Base-by-base conservation (phyloP, 345 rosid genomes). In the Aquilaria sinensis region DNA sequence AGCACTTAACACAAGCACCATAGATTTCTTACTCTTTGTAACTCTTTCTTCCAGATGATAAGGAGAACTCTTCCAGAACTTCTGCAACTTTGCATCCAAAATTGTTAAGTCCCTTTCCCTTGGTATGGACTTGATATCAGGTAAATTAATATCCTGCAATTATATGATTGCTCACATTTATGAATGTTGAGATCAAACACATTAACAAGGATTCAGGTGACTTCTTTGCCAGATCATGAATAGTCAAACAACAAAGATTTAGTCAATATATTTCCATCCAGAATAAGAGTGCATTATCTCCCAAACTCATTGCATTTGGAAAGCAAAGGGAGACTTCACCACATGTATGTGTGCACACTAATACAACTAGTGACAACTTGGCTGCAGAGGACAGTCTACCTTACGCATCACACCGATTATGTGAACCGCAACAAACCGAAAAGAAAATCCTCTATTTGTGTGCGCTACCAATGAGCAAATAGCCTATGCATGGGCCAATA, bases 41-140 rank as follows among this genome's bases (percentile, higher is more conserved):
- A 23, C 63, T 43, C 55, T 66, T 56, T 77, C 83, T 67, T 78
- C 77, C 15, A 82, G 78, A 75, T 73, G 67, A 68, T 81, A 85
- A 13, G 88, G 78, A 58, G 88, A 85, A 41, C 78, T 64, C 69
- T 67, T 80, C 81, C 83, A 85, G 70, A 56, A 78, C 29, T 66
- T 70, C 55, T 68, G 73, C 50, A 83, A 60, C 73, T 62, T 81
- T 3, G 62, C 31, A 78, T 76, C 74, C 77, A 64, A 54, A 50
- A 45, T 45, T 12, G 70, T 57, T 46, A 85, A 62, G 16, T 14
- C 33, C 72, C 48, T 83, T 37, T 79, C 84, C 10, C 68, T 80
- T n/a, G 70, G 71, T 59, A 75, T 80, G 10, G 12, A 60, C 41
- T 74, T 72, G 37, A 12, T 50, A 47, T 75, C 54, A 33, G 84